phyloP scores from a whole-genome alignment of 2,329 filamentous ascomycete species.

The Paramyrothecium roridum region DNA sequence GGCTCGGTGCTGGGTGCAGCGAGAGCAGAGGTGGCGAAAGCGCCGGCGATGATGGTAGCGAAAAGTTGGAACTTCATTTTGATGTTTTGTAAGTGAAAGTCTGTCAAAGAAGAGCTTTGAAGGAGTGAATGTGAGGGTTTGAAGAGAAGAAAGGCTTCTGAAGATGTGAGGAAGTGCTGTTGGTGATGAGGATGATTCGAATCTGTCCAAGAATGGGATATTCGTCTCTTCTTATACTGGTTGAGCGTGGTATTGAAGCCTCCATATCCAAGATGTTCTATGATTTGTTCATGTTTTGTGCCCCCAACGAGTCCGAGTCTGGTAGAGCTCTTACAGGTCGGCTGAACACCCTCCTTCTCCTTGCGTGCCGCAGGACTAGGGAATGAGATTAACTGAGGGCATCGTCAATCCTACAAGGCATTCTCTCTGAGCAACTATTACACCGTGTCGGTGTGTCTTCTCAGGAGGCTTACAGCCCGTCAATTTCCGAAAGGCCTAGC shows the following conservation, averaged over 20 bases:
- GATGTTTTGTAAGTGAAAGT: background rate
- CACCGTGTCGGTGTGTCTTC: no score
- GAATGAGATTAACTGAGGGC: no score
- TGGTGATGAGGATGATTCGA: background rate
- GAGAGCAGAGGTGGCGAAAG: background rate
- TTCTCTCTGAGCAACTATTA: no score
- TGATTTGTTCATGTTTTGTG: background rate
- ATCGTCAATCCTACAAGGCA: no score
- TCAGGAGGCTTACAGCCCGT: no score
- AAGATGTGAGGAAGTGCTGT: background rate
- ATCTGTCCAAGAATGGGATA: background rate
- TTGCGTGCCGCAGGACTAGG: no score
- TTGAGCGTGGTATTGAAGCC: background rate
- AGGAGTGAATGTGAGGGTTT: background rate
- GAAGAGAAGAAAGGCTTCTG: no score
- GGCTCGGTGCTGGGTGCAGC: background rate
- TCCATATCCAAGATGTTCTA: background rate
- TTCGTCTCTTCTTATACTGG: background rate
- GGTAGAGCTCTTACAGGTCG: no score
- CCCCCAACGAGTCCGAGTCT: background rate
- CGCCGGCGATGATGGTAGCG: background rate
- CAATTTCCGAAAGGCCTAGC: no score
- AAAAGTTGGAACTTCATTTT: background rate
- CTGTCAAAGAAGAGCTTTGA: background rate
- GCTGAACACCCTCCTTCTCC: no score